Evolutionary conservation across 768 basidiomycete genomes (phyloP), one percentile per base, ranked within the genome.

Genomic region (Psilocybe sp.): DNA sequence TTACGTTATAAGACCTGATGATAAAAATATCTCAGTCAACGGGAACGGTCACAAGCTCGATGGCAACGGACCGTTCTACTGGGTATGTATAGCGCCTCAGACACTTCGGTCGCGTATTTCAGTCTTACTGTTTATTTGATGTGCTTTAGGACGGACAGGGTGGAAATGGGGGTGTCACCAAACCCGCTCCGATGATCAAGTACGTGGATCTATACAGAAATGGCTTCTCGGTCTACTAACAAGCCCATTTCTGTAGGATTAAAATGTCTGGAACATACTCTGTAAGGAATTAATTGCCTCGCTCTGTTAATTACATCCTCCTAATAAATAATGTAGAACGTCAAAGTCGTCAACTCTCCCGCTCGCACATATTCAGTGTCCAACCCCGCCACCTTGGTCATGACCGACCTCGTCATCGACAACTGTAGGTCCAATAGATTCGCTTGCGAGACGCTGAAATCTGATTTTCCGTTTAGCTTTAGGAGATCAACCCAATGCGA

Each of bases 361-460:
- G 62, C 65, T 8, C 66, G 70, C 20, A 65, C 62, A 0, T 73
- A 71, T 60, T 72, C 71, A 16, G 69, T 71, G 19, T 72, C 68
- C 32, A 74, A 75, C 52, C 71, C 71, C 8, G 73, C 59, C 14
- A 58, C 70, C 5, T 58, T 75, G 20, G 57, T 64, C 12, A 77
- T 87, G 60, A 70, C 73, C 1, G 61, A 68, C 40, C 61, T 80
- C 19, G 73, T 61, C 13, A 73, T 87, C 49, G 82, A 86, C 51
- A 70, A 86, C 53, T 80, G 84, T 85, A 43, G 55, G 77, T 58
- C 4, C 33, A 23, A 37, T 41, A 28, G 31, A 10, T 10, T 39
- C 7, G 10, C 10, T 11, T 23, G 16, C 38, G 20, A 33, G 12
- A 33, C n/a, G 6, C 5, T 13, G 2, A 37, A n/a, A 16, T 16